A percentile compares a stretch with the other conserved stretches of the same genome.
Evolutionary conservation across 2,329 filamentous ascomycete genomes (phyloP).

Genomic region (Scedosporium dehoogii): DNA sequence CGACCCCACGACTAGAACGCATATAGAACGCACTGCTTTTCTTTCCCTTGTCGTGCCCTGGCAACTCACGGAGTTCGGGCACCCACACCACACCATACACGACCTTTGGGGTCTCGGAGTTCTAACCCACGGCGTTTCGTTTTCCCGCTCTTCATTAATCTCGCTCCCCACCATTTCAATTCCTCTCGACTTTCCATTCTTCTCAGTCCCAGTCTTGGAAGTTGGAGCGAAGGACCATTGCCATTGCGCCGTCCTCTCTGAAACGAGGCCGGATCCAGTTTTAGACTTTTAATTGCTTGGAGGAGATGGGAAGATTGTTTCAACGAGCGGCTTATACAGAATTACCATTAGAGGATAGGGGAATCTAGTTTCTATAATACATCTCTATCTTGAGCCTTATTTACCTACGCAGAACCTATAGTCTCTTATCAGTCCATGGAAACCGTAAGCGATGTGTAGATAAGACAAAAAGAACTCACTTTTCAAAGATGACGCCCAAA

Average conservation of each 20-base stretch:
- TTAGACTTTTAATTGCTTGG: too few species aligned
- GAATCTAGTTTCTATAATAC: conserved; percentile 3
- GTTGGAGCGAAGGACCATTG: too few species aligned
- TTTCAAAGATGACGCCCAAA: conserved; percentile 93
- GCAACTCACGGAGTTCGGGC: background rate
- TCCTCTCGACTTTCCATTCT: background rate
- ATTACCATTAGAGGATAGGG: background rate
- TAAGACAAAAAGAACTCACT: conserved; percentile 45
- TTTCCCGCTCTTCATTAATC: background rate
- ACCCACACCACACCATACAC: background rate
- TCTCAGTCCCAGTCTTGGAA: background rate
- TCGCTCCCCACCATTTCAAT: background rate
- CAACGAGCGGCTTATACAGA: conserved; percentile 5
- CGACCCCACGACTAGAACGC: conserved; percentile 20
- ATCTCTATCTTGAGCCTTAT: conserved; percentile 17
- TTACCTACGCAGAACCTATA: conserved; percentile 47
- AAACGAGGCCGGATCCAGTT: too few species aligned
- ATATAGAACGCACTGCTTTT: conserved; percentile 5
- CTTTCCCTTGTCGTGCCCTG: background rate
- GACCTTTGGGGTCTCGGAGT: too few species aligned
- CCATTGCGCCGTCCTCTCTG: too few species aligned
- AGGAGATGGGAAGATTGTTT: background rate
- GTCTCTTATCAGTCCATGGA: background rate
- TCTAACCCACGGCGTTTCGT: too few species aligned
- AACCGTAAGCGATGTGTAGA: background rate